These are phyloP conservation scores for Ottelia alismoides DNA, from an alignment of 106 monocot genomes.

Conservation along the genomic window DNA sequence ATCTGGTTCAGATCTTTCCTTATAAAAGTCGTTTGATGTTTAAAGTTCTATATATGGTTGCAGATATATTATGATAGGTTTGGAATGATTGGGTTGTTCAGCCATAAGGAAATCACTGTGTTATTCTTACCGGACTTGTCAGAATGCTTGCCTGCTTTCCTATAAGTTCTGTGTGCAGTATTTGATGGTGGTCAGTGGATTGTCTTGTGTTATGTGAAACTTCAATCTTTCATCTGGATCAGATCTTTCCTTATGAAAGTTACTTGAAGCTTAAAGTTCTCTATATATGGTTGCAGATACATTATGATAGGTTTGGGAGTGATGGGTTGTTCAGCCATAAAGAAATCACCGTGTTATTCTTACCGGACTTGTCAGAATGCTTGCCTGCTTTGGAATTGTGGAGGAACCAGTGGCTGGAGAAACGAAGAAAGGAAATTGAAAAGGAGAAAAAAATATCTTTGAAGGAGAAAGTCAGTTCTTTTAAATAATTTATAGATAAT, in stretches of 20 bases:
- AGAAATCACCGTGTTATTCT: conserved; percentile 82
- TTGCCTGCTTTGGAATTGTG: conserved; percentile 82
- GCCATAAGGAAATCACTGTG: conserved; percentile 89
- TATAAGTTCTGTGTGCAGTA: too few species aligned
- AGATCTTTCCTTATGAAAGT: too few species aligned
- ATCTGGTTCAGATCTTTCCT: too few species aligned
- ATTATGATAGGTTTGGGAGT: not conserved
- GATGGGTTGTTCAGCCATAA: conserved; percentile 49
- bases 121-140: conserved; percentile 76
- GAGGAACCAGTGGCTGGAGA: conserved; percentile 58
- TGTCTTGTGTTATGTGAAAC: too few species aligned
- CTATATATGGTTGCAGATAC: too few species aligned
- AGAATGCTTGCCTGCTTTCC: conserved; percentile 77
- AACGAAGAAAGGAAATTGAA: conserved; percentile 26
- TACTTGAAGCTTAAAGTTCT: too few species aligned
- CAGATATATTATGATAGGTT: not conserved
- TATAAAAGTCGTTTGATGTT: too few species aligned
- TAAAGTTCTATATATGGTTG: too few species aligned
- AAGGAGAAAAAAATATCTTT: conserved; percentile 27
- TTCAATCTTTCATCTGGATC: too few species aligned
- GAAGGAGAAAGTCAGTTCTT: conserved; percentile 36
- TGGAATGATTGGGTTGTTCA: conserved; percentile 18
- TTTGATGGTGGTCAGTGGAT: too few species aligned
- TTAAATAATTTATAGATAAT: not conserved
- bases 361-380: conserved; percentile 76